Evolutionary conservation across 225 moss, liverwort and hornwort genomes (phyloP).

Genomic region (Sphagnum contortum): DNA sequence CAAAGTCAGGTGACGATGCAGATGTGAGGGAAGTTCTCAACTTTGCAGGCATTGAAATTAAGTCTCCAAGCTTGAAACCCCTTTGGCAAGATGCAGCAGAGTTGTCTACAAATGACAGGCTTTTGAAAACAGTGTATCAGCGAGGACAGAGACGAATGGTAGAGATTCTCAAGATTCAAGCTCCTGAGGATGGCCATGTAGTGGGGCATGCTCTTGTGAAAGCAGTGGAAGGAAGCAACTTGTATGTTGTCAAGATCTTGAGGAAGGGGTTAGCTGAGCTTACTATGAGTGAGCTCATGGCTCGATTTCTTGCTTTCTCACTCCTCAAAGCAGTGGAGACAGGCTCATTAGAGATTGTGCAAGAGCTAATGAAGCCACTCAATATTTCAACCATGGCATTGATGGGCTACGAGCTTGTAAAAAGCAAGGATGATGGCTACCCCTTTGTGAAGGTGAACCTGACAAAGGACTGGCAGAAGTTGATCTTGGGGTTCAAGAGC

Average conservation of each 20-base stretch:
- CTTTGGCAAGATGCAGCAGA: constrained; percentile 34
- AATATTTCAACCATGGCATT: constrained; percentile 20
- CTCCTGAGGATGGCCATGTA: constrained; percentile 18
- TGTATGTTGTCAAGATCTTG: constrained; percentile 22
- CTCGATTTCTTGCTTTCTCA: constrained; percentile 41
- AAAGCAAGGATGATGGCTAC: constrained; percentile 18
- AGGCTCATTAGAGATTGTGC: constrained; percentile 18
- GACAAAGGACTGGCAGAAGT: constrained; percentile 18
- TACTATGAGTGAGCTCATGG: constrained; percentile 15
- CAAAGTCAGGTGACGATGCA: constrained; percentile 22
- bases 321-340: constrained; percentile 24
- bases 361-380: constrained; percentile 13
- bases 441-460: constrained; percentile 11
- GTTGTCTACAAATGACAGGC: constrained; percentile 1
- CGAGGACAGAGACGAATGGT: constrained; percentile 20
- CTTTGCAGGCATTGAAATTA: constrained; percentile 23
- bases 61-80: constrained; percentile 3
- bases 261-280: constrained; percentile 23
- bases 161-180: constrained; percentile 15
- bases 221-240: constrained; percentile 21
- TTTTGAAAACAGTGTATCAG: constrained; percentile 10
- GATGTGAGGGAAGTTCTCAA: constrained; percentile 12
- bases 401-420: constrained; percentile 25
- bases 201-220: constrained; percentile 42
- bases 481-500: constrained; percentile 6